A percentile compares a stretch with the other conserved stretches of the same genome.
Evolutionary conservation across 1,139 yeast species (phyloP).

Genomic region (Sugiyamaella grinbergsii): DNA sequence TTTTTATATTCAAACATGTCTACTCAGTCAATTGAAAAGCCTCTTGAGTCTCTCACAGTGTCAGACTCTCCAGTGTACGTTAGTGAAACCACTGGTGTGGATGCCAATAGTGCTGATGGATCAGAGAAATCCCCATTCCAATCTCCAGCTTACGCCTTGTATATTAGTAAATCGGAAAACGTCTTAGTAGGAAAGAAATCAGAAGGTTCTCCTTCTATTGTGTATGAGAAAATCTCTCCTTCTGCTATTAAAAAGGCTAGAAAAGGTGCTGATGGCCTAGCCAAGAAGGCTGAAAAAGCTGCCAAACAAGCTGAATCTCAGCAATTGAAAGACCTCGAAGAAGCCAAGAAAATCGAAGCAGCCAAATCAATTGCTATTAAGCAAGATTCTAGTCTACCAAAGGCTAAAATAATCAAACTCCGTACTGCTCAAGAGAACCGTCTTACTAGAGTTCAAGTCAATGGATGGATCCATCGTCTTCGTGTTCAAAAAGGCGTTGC

Average conservation of each 20-base stretch:
- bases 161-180: conserved; percentile 52
- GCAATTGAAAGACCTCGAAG: conserved; percentile 61
- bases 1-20: no score
- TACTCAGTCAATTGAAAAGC: conserved; percentile 17
- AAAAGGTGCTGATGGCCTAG: conserved; percentile 91
- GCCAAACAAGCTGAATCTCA: conserved; percentile 63
- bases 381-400: conserved; percentile 73
- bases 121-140: conserved; percentile 69
- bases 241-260: conserved; percentile 95
- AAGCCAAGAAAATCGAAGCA: conserved; percentile 72
- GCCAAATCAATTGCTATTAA: conserved; percentile 66
- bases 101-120: conserved; percentile 57
- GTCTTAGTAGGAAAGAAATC: conserved; percentile 66
- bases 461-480: conserved; percentile 97
- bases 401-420: conserved; percentile 69
- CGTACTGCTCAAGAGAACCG: conserved; percentile 53
- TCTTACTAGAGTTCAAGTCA: conserved; percentile 69
- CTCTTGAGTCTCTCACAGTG: conserved; percentile 21
- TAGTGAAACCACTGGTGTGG: conserved; percentile 71
- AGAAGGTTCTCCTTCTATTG: conserved; percentile 51
- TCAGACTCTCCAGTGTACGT: conserved; percentile 51
- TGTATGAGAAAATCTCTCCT: conserved; percentile 78
- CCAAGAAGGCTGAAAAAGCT: conserved; percentile 85
- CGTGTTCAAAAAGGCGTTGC: conserved; percentile 91
- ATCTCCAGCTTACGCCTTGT: conserved; percentile 83